Conservation (phyloP, 163 green algal genomes). For the Chloromonas sp. region DNA sequence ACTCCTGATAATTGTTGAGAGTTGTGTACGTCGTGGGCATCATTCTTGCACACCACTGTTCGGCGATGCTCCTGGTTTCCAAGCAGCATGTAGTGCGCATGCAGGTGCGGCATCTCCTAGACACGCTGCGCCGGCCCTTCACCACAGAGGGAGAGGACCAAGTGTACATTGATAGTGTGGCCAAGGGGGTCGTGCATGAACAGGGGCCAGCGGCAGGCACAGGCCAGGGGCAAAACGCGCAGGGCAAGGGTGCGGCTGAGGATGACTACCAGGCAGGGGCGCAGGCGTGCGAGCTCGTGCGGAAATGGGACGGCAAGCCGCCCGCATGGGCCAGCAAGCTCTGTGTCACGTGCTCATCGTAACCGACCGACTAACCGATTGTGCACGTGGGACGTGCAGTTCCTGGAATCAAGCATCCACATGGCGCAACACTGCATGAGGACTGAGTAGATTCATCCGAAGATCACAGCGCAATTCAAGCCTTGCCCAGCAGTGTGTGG, state of each 20-base stretch:
- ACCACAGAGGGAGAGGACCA: slow-evolving; percentile 13
- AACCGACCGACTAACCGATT: too few species aligned
- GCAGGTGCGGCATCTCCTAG: slow-evolving; percentile 4
- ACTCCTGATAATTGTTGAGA: slow-evolving; percentile 7
- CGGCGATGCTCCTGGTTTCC: background rate
- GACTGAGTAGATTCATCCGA: too few species aligned
- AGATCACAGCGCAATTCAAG: too few species aligned
- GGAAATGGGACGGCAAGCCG: background rate
- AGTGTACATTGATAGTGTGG: background rate
- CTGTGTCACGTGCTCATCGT: background rate
- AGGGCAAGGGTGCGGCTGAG: too few species aligned
- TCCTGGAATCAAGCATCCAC: too few species aligned
- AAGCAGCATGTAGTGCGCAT: background rate
- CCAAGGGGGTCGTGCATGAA: background rate
- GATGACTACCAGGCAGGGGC: background rate
- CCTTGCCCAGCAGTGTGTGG: too few species aligned
- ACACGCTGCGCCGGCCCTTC: slow-evolving; percentile 24
- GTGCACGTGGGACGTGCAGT: too few species aligned
- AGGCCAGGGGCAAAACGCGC: too few species aligned
- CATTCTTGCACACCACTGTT: background rate
- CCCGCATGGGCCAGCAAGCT: background rate
- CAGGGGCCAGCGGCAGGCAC: background rate
- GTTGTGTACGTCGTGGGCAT: too few species aligned
- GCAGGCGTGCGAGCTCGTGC: background rate
- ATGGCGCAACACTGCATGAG: too few species aligned